A percentile compares a stretch with the other conserved stretches of the same genome.
Conservation (phyloP, 139 green algal genomes). For the Volvox africanus region DNA sequence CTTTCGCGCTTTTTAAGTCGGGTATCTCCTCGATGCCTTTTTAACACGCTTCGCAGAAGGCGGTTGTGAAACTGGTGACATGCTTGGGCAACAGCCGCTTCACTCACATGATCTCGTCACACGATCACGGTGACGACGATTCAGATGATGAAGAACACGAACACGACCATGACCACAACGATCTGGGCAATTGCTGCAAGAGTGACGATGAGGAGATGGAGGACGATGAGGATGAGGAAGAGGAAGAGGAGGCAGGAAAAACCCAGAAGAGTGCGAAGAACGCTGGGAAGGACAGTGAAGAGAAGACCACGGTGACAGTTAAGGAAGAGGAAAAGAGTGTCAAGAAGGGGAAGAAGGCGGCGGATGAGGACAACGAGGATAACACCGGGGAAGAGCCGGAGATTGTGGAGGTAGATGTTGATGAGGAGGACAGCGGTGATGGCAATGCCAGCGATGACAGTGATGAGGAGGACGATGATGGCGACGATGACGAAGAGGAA, state of each 20-base stretch:
- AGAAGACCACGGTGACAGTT: not conserved
- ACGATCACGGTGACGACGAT: constrained; percentile 5
- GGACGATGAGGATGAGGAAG: not conserved
- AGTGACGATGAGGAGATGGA: not conserved
- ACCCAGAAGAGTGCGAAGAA: not conserved
- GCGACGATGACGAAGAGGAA: not conserved
- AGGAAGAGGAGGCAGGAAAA: not conserved
- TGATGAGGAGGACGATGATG: not conserved
- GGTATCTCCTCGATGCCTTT: too few relatives aligned
- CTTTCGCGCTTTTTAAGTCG: too few relatives aligned
- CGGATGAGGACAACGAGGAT: not conserved
- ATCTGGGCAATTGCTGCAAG: not conserved
- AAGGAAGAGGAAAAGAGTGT: not conserved
- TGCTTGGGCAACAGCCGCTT: constrained; percentile 57
- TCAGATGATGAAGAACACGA: constrained; percentile 47
- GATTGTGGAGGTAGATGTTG: not conserved
- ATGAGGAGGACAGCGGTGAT: not conserved
- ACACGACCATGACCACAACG: constrained; percentile 34
- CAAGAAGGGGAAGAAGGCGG: not conserved
- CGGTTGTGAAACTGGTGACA: constrained; percentile 52
- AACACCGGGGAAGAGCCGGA: not conserved
- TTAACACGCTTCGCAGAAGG: not conserved
- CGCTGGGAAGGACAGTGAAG: not conserved
- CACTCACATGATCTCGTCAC: constrained; percentile 57
- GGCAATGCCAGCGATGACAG: not conserved